Conservation (phyloP, 106 monocot species). For the Phalaenopsis aphrodite region DNA sequence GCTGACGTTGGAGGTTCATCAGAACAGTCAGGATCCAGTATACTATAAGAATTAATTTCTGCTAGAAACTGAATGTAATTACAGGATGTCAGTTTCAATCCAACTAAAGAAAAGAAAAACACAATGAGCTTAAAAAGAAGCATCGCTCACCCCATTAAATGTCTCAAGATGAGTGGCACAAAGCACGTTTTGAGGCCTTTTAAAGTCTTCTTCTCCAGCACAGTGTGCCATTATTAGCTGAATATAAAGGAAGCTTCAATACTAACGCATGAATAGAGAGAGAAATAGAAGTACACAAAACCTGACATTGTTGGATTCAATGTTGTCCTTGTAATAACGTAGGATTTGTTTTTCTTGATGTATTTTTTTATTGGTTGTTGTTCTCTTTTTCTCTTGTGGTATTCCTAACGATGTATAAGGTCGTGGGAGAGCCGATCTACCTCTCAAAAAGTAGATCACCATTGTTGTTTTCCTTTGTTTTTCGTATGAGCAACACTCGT, state of each 20-base stretch:
- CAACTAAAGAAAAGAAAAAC: background rate
- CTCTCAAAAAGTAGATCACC: too few relatives aligned
- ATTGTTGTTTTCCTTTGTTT: too few relatives aligned
- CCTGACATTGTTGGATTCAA: too few relatives aligned
- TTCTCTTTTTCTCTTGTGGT: too few relatives aligned
- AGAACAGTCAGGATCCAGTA: constrained; percentile 9
- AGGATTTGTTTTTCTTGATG: too few relatives aligned
- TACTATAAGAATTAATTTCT: constrained; percentile 4
- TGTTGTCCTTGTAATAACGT: too few relatives aligned
- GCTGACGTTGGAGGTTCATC: background rate
- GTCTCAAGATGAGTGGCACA: background rate
- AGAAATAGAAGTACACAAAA: background rate
- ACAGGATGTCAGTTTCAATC: background rate
- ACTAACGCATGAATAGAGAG: background rate
- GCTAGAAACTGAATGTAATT: constrained; percentile 5
- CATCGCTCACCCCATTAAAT: background rate
- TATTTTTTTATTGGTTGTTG: too few relatives aligned
- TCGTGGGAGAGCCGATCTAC: too few relatives aligned
- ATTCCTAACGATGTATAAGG: too few relatives aligned
- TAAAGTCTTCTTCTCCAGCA: constrained; percentile 9
- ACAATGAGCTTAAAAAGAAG: background rate
- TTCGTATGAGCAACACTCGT: too few relatives aligned
- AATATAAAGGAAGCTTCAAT: background rate
- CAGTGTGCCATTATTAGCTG: constrained; percentile 2
- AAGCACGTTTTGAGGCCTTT: background rate